Evolutionary conservation across 768 basidiomycete genomes (phyloP).

Genomic region (Chiua virens): DNA sequence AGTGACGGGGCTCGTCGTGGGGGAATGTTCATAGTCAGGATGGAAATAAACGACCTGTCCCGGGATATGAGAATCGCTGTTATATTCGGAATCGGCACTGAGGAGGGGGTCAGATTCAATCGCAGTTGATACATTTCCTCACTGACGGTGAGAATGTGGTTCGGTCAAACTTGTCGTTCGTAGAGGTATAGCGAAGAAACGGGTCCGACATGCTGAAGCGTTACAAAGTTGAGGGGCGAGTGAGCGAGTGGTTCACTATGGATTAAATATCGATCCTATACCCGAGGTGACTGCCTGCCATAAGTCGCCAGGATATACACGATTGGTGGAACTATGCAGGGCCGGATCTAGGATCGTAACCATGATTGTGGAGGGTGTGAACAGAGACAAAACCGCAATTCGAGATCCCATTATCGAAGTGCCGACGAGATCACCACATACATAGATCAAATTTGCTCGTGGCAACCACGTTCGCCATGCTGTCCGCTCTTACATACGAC

Average conservation of each 20-base stretch:
- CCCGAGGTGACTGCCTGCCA: slow-evolving; percentile 14
- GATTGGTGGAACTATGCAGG: not conserved
- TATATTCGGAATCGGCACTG: not conserved
- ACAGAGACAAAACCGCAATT: not conserved
- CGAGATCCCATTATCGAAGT: not conserved
- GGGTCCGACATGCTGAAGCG: slow-evolving; percentile 7
- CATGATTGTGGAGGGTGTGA: not conserved
- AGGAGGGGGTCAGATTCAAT: slow-evolving; percentile 7
- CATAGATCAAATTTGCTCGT: slow-evolving; percentile 7
- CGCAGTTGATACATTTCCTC: not conserved
- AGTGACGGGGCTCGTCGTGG: not conserved
- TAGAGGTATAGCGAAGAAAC: not conserved
- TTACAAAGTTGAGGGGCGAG: not conserved
- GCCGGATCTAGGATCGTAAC: slow-evolving; percentile 6
- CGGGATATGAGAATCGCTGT: not conserved
- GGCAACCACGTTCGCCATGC: slow-evolving; percentile 19
- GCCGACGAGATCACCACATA: not conserved
- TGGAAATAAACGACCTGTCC: not conserved
- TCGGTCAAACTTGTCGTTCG: not conserved
- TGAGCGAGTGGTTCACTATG: not conserved
- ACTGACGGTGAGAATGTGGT: slow-evolving; percentile 12
- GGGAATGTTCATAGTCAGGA: not conserved
- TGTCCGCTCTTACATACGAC: slow-evolving; percentile 11
- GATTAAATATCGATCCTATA: slow-evolving; percentile 9
- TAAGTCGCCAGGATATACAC: not conserved